phyloP scores from a whole-genome alignment of 2,329 filamentous ascomycete species.

The Cercospora sojina region DNA sequence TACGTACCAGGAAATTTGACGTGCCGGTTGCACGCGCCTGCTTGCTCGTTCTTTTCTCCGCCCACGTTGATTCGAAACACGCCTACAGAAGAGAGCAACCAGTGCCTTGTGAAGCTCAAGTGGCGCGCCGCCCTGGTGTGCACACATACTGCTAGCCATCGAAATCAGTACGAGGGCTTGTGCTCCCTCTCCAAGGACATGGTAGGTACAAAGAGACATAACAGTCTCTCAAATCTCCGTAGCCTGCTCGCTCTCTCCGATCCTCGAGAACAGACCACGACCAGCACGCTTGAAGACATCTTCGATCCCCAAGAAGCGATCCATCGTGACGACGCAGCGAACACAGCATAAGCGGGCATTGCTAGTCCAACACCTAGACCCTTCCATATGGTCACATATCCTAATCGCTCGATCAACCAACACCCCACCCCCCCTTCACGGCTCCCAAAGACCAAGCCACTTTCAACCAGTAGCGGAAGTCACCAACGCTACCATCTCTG shows the following conservation, averaged over 20 bases:
- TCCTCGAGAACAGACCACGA: not conserved
- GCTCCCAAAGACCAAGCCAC: not conserved
- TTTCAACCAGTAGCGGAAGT: not conserved
- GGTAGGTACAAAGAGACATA: conserved; percentile 2
- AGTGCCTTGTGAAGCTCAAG: not conserved
- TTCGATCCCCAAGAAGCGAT: not conserved
- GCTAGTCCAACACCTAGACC: not conserved
- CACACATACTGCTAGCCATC: not conserved
- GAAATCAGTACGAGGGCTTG: not conserved
- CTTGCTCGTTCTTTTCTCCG: conserved; percentile 13
- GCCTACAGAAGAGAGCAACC: conserved; percentile 1
- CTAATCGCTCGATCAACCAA: not conserved
- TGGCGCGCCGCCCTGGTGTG: not conserved
- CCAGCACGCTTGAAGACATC: not conserved
- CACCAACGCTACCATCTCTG: conserved; percentile 10
- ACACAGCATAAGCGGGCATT: not conserved
- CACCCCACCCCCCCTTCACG: not conserved
- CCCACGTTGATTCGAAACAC: conserved; percentile 9
- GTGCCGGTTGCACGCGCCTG: conserved; percentile 13
- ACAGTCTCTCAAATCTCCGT: conserved; percentile 14
- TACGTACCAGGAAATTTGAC: conserved; percentile 9
- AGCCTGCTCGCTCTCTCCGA: not conserved
- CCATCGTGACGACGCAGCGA: not conserved
- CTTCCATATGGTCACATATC: not conserved
- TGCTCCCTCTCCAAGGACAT: not conserved